Evolutionary conservation across 2,329 filamentous ascomycete species (phyloP), one percentile per base, ranked within the genome.

Genomic region (Alternaria consortialis): DNA sequence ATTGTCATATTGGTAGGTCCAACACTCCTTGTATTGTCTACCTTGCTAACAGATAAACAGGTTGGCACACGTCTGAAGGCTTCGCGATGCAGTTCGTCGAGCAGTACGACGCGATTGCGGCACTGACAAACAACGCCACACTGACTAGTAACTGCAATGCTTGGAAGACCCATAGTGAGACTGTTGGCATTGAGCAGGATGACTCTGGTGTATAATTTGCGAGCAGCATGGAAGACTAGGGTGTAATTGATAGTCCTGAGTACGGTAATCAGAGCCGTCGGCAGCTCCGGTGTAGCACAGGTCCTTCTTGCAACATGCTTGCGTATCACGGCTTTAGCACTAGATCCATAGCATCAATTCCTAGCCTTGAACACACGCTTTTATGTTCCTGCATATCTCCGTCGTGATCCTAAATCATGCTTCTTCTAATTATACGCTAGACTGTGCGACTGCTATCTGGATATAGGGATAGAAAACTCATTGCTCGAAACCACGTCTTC

Each of bases 61-160:
- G 56, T 7, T 80, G 76, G 75, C 77, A 79, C 46, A 74, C 74
- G 2, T 67, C 60, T 39, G 71, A 74, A 56, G 76, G 75, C 1
- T 75, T 78, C 36, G 74, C 73, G 9, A 52, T 77, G 50, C 74
- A 78, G 58, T 74, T 77, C 23, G 56, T 77, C 1, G 76, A 78
- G 62, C 52, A 69, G 20, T 65, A 70, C 37, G 61, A 64, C 39
- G 65, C 74, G 55, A 77, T 78, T 43, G 62, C 58, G 2, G 69
- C 39, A 0, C 46, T 74, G 8, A 74, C 69, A 1, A 40, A 72
- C 32, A 25, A 50, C 11, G 46, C 47, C 9, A 51, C 55, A 0
- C 40, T 75, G 54, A 32, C 48, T 1, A 37, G 40, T 1, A 53
- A 44, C 0, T 72, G 72, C 27, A 46, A 50, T 7, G 52, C 44